A percentile compares a stretch with the other conserved stretches of the same genome.
phyloP scores from a whole-genome alignment of 768 basidiomycete species.

The Naematelia encephala region DNA sequence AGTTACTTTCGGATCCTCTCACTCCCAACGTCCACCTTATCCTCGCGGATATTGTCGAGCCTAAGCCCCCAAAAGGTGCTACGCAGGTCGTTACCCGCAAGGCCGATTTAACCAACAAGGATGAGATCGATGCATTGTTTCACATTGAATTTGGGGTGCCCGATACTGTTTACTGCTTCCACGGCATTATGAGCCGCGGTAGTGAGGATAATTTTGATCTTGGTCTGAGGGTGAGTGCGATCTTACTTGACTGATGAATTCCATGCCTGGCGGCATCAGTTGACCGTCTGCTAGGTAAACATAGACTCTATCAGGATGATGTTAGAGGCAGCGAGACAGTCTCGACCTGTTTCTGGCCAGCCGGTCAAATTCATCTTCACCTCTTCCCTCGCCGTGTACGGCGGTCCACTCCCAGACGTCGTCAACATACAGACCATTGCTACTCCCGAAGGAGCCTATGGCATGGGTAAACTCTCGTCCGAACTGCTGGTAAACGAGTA shows the following conservation, averaged over 20 bases:
- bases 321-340: conserved; percentile 44
- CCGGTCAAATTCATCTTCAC: conserved; percentile 60
- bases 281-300: conserved; percentile 54
- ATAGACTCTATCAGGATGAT: conserved; percentile 58
- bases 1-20: conserved; percentile 39
- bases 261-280: too few relatives aligned
- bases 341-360: conserved; percentile 26
- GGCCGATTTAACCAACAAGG: conserved; percentile 44
- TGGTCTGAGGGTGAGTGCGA: conserved; percentile 43
- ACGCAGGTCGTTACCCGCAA: conserved; percentile 40
- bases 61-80: conserved; percentile 45
- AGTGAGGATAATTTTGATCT: conserved; percentile 51
- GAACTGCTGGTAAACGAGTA: conserved; percentile 64
- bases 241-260: too few relatives aligned
- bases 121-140: conserved; percentile 42
- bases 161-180: conserved; percentile 50
- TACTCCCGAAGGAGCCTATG: conserved; percentile 60
- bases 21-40: conserved; percentile 55
- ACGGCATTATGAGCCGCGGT: conserved; percentile 50
- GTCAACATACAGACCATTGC: conserved; percentile 57
- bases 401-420: conserved; percentile 55
- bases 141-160: conserved; percentile 47
- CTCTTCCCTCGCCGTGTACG: conserved; percentile 62
- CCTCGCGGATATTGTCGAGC: conserved; percentile 56
- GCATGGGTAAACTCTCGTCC: conserved; percentile 59